phyloP scores from a whole-genome alignment of 2,329 filamentous ascomycete species.

The Penicillium sp. region DNA sequence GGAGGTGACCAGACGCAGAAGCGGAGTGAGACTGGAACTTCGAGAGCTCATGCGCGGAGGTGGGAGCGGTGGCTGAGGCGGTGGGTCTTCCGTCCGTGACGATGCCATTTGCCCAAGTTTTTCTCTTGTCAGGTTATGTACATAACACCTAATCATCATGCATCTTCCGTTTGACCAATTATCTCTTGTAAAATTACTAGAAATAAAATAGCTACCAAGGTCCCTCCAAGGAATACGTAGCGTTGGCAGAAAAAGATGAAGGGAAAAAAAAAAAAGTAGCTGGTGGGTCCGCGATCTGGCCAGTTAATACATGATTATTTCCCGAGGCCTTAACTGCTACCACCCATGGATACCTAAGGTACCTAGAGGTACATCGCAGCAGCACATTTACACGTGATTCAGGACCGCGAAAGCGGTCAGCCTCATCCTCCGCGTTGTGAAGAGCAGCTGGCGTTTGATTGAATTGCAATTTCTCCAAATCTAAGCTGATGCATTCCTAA shows the following conservation, averaged over 20 bases:
- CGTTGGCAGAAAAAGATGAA: neutral
- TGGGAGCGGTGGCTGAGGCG: constrained; percentile 26
- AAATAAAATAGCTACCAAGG: no score
- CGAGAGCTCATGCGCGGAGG: constrained; percentile 33
- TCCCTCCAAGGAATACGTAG: neutral
- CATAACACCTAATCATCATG: neutral
- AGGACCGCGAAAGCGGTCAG: constrained; percentile 3
- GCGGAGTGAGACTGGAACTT: constrained; percentile 5
- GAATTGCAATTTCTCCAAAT: neutral
- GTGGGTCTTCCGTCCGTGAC: neutral
- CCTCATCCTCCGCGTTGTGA: neutral
- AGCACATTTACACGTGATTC: neutral
- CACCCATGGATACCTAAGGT: neutral
- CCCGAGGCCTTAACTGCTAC: neutral
- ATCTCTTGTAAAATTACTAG: neutral
- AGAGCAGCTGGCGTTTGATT: neutral
- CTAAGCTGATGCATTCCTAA: neutral
- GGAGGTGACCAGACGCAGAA: neutral
- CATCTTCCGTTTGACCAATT: neutral
- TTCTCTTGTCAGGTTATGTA: neutral
- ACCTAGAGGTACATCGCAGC: neutral
- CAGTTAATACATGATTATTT: neutral
- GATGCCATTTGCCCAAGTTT: neutral
- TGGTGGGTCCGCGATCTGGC: neutral
- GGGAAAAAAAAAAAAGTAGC: neutral